Evolutionary conservation across 1,139 yeast species (phyloP), one percentile per base, ranked within the genome.

Genomic region (Saccharomyces hybrid): DNA sequence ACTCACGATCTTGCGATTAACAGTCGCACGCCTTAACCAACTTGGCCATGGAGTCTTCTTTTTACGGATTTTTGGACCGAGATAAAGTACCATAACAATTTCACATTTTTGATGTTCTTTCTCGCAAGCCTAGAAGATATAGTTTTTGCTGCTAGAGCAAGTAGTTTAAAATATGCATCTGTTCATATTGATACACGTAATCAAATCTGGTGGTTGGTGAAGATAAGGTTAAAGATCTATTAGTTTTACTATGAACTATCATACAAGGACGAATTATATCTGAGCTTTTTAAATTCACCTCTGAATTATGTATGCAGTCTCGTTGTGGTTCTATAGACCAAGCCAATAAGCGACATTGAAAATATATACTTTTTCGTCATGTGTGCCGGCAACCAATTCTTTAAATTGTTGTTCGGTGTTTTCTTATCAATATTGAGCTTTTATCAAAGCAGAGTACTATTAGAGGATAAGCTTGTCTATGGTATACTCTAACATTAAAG

Each of bases 21-120:
- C 69, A 66, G 69, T 66, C 70, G 69, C 69, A 66, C 70, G 70
- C 69, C 70, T 66, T 66, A 64, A 66, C 70, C 70, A 66, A 65
- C 70, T 66, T 66, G 70, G 70, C 70, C 70, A 66, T 63, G 70
- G 62, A 66, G 70, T 66, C 66, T 16, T 16, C 4, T 16, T 7
- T 32, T 32, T 32, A 7, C n/a, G n/a, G n/a, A n/a, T n/a, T n/a
- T n/a, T n/a, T n/a, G n/a, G n/a, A n/a, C n/a, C n/a, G n/a, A n/a
- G n/a, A n/a, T n/a, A n/a, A n/a, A n/a, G n/a, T n/a, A n/a, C n/a
- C n/a, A n/a, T n/a, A n/a, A n/a, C n/a, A n/a, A n/a, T n/a, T n/a
- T n/a, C n/a, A n/a, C n/a, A n/a, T n/a, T n/a, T n/a, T n/a, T n/a
- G n/a, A n/a, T n/a, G n/a, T n/a, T n/a, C n/a, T n/a, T n/a, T n/a